Percentiles rank a stretch among this genome's conserved stretches.
phyloP scores from a whole-genome alignment of 1,139 yeast species.

The Saccharomyces hybrid region DNA sequence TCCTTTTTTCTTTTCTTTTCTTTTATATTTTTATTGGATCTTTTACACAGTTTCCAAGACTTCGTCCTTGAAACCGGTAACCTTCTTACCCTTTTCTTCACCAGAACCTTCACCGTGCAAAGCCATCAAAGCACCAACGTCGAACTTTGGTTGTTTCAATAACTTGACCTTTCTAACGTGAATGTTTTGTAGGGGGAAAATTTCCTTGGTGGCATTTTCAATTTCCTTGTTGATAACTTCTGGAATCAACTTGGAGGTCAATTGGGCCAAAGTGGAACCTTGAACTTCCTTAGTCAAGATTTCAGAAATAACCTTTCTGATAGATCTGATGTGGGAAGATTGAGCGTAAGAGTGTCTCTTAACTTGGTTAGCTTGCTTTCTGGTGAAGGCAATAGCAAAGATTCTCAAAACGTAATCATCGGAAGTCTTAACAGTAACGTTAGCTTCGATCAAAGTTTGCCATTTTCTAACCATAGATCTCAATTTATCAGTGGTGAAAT shows the following conservation, averaged over 20 bases:
- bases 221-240: conserved; percentile 89
- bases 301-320: conserved; percentile 67
- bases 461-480: conserved; percentile 89
- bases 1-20: not conserved
- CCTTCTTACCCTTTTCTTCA: conserved; percentile 89
- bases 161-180: conserved; percentile 88
- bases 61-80: conserved; percentile 82
- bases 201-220: conserved; percentile 75
- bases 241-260: conserved; percentile 81
- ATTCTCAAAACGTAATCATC: conserved; percentile 86
- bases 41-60: conserved; percentile 74
- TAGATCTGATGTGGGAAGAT: conserved; percentile 79
- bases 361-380: conserved; percentile 81
- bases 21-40: not conserved
- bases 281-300: conserved; percentile 81
- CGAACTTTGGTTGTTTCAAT: conserved; percentile 87
- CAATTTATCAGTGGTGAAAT: conserved; percentile 84
- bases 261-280: conserved; percentile 77
- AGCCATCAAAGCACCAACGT: conserved; percentile 78
- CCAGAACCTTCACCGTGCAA: conserved; percentile 83
- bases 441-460: conserved; percentile 88
- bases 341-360: conserved; percentile 90
- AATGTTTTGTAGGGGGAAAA: conserved; percentile 86
- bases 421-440: conserved; percentile 85
- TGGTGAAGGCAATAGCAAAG: conserved; percentile 88